Base-by-base conservation (phyloP, 1,139 yeast genomes). In the Suhomyces terraborum region DNA sequence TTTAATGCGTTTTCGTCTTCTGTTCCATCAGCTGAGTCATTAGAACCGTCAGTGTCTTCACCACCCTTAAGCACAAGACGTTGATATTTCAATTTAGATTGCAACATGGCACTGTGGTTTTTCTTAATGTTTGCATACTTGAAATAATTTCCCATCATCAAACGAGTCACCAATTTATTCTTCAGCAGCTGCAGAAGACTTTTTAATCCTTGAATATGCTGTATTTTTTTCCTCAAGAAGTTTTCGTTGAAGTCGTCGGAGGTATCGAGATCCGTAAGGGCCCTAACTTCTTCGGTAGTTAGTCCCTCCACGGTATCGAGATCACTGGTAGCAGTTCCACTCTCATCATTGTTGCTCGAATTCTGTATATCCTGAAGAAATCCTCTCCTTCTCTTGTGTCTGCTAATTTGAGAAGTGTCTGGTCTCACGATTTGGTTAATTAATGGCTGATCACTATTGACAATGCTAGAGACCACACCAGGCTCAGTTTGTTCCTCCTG, bases 91-190 rank as follows among this genome's bases (percentile, higher is more conserved):
- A 57, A 47, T 14, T 43, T 48, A 5, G 49, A 43, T 8, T 52
- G 54, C 19, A 49, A 28, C 24, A 52, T 19, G n/a, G 25, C 38
- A 18, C 21, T 22, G 8, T 41, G 49, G 16, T 52, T 61, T 46
- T 42, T 20, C 48, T 43, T 24, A 65, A 49, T 38, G 48, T 66
- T 65, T 32, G 72, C 62, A 46, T 71, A 73, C 48, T 75, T 75
- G 50, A 76, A 72, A 55, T 79, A 82, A 45, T 80, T 80, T 7
- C 86, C 85, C 73, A 88, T 84, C 95, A 88, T 87, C 38, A 88
- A 65, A 47, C 78, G 69, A 35, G 91, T 94, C 24, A 87, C 84
- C 48, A 80, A 57, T 58, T 75, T 69, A 48, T 82, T 79, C 56
- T 85, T 82, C 54, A 77, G 78, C 36, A 69, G 57, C 47, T 84